Evolutionary conservation across 805 yeast genomes (phyloP).

Genomic region (Spathaspora girioi): DNA sequence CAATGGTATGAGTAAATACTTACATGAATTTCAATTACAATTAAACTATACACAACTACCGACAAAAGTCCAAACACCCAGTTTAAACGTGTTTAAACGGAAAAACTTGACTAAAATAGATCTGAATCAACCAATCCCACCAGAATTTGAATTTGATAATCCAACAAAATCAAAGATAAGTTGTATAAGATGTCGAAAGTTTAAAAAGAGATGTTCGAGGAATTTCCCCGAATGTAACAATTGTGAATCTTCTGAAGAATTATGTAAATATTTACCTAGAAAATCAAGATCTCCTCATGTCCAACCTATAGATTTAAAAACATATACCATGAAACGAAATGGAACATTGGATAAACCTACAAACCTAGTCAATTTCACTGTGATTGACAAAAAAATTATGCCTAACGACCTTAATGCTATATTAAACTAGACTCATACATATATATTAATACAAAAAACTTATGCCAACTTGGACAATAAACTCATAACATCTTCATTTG

Average conservation of each 20-base stretch:
- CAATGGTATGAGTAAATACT: constrained; percentile 15
- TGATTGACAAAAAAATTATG: background rate
- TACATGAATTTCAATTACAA: constrained; percentile 19
- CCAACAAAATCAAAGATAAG: constrained; percentile 21
- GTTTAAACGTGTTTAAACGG: constrained; percentile 25
- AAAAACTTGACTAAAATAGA: constrained; percentile 14
- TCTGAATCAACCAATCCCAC: constrained; percentile 2
- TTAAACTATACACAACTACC: too few species aligned
- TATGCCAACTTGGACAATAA: constrained; percentile 27
- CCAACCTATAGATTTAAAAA: background rate
- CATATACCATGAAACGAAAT: constrained; percentile 1
- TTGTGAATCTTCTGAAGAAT: constrained; percentile 26
- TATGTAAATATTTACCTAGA: constrained; percentile 23
- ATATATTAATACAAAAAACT: background rate
- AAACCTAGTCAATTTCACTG: background rate
- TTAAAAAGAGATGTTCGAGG: constrained; percentile 28
- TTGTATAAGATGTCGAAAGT: constrained; percentile 29
- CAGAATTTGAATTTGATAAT: constrained; percentile 18
- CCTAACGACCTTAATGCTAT: constrained; percentile 9
- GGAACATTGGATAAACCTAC: background rate
- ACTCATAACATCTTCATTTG: constrained; percentile 24
- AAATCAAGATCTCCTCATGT: constrained; percentile 9
- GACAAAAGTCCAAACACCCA: background rate
- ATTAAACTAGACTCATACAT: constrained; percentile 5
- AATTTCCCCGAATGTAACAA: constrained; percentile 28